A percentile compares a stretch with the other conserved stretches of the same genome.
Conservation (phyloP, 257 asterid species). For the Vinca minor region DNA sequence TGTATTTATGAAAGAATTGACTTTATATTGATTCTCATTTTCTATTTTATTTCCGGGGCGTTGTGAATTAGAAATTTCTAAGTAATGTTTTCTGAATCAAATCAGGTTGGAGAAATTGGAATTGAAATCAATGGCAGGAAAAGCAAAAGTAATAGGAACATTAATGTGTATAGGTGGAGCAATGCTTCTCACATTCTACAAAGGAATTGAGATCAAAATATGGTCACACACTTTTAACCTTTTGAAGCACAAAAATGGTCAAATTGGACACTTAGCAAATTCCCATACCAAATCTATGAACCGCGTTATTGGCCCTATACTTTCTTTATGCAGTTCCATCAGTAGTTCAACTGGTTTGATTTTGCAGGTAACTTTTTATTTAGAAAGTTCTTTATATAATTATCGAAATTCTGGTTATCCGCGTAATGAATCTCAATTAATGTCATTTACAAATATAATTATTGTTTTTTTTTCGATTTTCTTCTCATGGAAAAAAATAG, state of each 20-base stretch:
- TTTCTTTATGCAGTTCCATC: constrained; percentile 36
- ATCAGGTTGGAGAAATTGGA: constrained; percentile 55
- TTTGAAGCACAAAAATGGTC: constrained; percentile 4
- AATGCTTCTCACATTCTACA: constrained; percentile 61
- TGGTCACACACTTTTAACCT: constrained; percentile 33
- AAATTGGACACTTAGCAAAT: constrained; percentile 12
- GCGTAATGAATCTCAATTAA: too few species aligned
- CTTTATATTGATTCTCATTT: too few species aligned
- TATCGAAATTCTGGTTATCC: too few species aligned
- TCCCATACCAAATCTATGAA: constrained; percentile 2
- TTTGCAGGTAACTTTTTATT: too few species aligned
- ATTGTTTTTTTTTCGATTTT: too few species aligned
- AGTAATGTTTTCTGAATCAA: too few species aligned
- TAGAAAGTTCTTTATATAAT: too few species aligned
- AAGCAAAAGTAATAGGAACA: constrained; percentile 55
- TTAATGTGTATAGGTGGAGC: constrained; percentile 60
- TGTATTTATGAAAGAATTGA: too few species aligned
- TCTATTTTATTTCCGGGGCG: too few species aligned
- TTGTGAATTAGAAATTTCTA: too few species aligned
- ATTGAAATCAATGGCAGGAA: constrained; percentile 42
- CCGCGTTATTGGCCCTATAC: constrained; percentile 40
- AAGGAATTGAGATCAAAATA: constrained; percentile 33
- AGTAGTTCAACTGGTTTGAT: constrained; percentile 35
- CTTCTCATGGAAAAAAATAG: constrained; percentile 17
- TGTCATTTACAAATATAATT: not conserved